Evolutionary conservation across 192 early-diverging fungal genomes (phyloP).

Genomic region (Coemansia sp.): DNA sequence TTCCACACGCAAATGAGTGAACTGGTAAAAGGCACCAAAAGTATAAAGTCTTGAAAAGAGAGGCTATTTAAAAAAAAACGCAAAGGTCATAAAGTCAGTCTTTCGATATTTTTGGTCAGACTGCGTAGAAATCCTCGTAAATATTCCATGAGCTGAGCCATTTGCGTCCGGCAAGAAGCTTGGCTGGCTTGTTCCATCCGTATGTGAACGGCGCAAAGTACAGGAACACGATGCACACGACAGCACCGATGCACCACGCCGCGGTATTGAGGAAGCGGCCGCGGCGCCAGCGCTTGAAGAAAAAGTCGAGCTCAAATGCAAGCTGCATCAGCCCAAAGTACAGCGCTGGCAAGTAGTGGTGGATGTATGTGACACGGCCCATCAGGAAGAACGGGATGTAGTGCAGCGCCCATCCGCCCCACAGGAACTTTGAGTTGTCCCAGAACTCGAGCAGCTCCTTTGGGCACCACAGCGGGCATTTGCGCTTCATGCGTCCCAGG

Average conservation of each 20-base stretch:
- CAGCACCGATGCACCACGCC: slow-evolving; percentile 25
- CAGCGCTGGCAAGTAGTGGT: slow-evolving; percentile 91
- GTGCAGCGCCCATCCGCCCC: slow-evolving; percentile 82
- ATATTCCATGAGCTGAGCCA: slow-evolving; percentile 87
- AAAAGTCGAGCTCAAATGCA: slow-evolving; percentile 75
- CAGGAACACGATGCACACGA: slow-evolving; percentile 45
- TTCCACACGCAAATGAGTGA: too few relatives aligned
- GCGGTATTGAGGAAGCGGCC: slow-evolving; percentile 61
- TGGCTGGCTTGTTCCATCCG: slow-evolving; percentile 70
- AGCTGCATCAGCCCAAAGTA: slow-evolving; percentile 79
- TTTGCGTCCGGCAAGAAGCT: slow-evolving; percentile 55
- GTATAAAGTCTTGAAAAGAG: too few relatives aligned
- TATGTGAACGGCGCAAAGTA: slow-evolving; percentile 80
- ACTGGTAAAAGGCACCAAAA: too few relatives aligned
- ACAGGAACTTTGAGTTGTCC: slow-evolving; percentile 75
- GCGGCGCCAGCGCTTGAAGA: slow-evolving; percentile 56
- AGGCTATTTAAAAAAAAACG: too few relatives aligned
- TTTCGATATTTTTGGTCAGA: slow-evolving; percentile 20
- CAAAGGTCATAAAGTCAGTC: too few relatives aligned
- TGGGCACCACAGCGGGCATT: slow-evolving; percentile 24
- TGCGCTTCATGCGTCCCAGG: slow-evolving; percentile 26
- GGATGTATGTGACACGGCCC: slow-evolving; percentile 89
- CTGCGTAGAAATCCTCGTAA: slow-evolving; percentile 44
- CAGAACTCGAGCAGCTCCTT: slow-evolving; percentile 58
- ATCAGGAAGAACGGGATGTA: slow-evolving; percentile 91